A percentile compares a stretch with the other conserved stretches of the same genome.
Conservation (phyloP, 139 green algal genomes). For the Coelastrella sp. region DNA sequence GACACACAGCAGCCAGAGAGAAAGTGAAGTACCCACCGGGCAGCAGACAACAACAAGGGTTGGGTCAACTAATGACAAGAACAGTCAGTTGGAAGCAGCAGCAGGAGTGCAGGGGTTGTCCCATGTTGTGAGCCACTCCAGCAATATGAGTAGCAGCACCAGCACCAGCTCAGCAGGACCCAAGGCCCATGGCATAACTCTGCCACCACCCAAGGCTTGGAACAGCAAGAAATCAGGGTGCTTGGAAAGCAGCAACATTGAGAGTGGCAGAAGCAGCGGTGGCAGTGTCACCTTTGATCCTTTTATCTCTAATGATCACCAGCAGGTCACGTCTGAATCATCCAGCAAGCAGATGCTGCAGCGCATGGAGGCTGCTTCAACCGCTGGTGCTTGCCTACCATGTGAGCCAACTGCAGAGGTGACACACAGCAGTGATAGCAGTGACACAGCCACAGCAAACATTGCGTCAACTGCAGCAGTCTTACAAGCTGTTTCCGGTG, state of each 20-base stretch:
- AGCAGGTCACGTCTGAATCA: too few species aligned
- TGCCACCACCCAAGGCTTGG: slow-evolving; percentile 7
- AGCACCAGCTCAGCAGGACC: slow-evolving; percentile 18
- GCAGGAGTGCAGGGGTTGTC: not conserved
- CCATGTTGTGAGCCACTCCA: not conserved
- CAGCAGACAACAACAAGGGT: too few species aligned
- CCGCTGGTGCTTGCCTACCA: not conserved
- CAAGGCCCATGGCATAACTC: not conserved
- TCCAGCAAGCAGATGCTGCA: not conserved
- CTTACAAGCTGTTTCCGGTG: too few species aligned
- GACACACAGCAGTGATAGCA: slow-evolving; percentile 1
- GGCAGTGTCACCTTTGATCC: not conserved
- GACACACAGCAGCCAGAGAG: not conserved
- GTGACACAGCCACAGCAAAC: not conserved
- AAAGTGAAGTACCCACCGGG: not conserved
- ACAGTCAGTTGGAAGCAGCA: not conserved
- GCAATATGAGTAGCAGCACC: too few species aligned
- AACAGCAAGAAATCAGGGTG: not conserved
- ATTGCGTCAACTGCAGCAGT: too few species aligned
- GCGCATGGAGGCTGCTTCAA: not conserved
- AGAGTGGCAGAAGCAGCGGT: not conserved
- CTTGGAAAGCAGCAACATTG: not conserved
- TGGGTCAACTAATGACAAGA: too few species aligned
- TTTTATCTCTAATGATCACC: too few species aligned
- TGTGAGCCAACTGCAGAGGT: not conserved